Evolutionary conservation across 805 yeast species (phyloP).

Genomic region (Wickerhamiella occidentalis): DNA sequence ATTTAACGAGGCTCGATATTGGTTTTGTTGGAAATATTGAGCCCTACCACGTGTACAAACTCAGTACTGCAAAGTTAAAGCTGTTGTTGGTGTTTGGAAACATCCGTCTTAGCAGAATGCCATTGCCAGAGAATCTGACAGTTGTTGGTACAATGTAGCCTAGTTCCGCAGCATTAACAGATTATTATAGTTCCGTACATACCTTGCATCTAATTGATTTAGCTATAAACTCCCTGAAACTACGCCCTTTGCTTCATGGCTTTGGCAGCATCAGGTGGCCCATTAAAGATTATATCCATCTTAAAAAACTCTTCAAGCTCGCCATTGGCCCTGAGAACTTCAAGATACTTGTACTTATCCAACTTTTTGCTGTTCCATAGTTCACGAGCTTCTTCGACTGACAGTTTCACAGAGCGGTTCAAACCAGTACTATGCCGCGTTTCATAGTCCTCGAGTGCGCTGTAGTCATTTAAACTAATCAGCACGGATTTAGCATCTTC

Average conservation of each 20-base stretch:
- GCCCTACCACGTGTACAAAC: slow-evolving; percentile 47
- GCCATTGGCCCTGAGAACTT: not conserved
- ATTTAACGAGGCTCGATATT: slow-evolving; percentile 54
- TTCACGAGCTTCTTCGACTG: not conserved
- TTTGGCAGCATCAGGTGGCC: not conserved
- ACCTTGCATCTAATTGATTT: no score
- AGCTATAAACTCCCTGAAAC: no score
- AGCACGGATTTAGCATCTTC: slow-evolving; percentile 11
- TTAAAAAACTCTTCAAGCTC: slow-evolving; percentile 40
- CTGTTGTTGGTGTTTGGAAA: slow-evolving; percentile 69
- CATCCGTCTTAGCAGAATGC: slow-evolving; percentile 24
- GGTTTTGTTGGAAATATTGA: slow-evolving; percentile 74
- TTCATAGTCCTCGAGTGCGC: slow-evolving; percentile 4
- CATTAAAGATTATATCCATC: slow-evolving; percentile 38
- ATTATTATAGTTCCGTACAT: not conserved
- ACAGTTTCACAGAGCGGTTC: not conserved
- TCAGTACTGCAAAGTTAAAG: slow-evolving; percentile 47
- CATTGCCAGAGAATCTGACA: slow-evolving; percentile 21
- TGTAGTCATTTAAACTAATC: not conserved
- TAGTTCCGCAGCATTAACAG: not conserved
- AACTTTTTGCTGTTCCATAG: slow-evolving; percentile 2
- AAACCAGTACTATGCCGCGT: not conserved
- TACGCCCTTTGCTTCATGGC: not conserved
- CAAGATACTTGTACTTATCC: not conserved
- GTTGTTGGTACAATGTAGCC: slow-evolving; percentile 23